These are phyloP conservation scores for Aureobasidium sp. DNA, from an alignment of 2,329 filamentous ascomycete genomes.

Conservation along the genomic window DNA sequence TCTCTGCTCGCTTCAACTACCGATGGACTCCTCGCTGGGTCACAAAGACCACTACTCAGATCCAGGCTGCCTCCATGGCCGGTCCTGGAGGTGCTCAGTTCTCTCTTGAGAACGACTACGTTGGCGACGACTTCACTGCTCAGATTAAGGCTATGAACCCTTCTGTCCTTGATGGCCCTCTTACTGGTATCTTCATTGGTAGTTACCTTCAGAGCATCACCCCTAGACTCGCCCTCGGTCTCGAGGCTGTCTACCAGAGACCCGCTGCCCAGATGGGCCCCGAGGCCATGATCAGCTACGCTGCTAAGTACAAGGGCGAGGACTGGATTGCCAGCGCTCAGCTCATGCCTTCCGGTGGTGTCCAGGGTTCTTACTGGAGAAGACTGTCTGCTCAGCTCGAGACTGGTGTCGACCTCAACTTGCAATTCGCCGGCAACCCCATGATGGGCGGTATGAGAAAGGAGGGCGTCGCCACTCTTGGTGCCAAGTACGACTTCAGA, in stretches of 20 bases:
- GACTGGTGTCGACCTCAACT: constrained; percentile 88
- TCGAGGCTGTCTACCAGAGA: constrained; percentile 93
- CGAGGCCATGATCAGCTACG: constrained; percentile 87
- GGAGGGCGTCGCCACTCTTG: constrained; percentile 84
- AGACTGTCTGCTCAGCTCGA: constrained; percentile 90
- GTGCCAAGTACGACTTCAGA: constrained; percentile 97
- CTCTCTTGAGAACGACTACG: constrained; percentile 93
- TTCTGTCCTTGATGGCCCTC: constrained; percentile 80
- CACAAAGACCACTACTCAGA: constrained; percentile 80
- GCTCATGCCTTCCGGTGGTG: constrained; percentile 75
- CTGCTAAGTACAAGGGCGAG: constrained; percentile 77
- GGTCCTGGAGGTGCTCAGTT: constrained; percentile 75
- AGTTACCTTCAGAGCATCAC: constrained; percentile 94
- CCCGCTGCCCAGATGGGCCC: constrained; percentile 74
- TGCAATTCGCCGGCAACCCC: constrained; percentile 63
- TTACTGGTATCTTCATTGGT: constrained; percentile 92
- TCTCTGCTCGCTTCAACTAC: constrained; percentile 88
- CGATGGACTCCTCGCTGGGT: constrained; percentile 74
- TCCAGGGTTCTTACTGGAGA: constrained; percentile 92
- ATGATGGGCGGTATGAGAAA: constrained; percentile 71
- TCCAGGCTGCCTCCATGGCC: constrained; percentile 42
- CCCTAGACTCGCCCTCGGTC: constrained; percentile 72
- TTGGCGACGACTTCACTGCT: constrained; percentile 84
- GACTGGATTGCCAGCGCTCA: constrained; percentile 94
- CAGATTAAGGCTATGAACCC: constrained; percentile 93